These are phyloP conservation scores for Theileria annulata DNA, from an alignment of 169 alveolate genomes.

Conservation along the genomic window DNA sequence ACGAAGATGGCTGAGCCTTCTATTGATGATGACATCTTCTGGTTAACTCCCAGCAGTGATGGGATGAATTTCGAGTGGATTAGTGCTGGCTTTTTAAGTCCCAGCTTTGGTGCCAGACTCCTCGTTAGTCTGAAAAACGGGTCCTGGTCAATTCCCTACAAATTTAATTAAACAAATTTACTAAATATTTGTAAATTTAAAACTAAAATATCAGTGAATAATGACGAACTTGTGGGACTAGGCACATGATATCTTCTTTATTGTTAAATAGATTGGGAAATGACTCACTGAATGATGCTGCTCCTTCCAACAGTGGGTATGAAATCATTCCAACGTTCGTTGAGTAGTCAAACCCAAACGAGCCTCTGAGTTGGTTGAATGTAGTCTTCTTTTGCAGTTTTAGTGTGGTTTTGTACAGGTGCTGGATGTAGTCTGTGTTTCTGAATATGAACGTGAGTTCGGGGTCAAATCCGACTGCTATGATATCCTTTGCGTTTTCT, in stretches of 20 bases:
- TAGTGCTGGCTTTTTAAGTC: conserved; percentile 90
- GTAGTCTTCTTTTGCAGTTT: conserved; percentile 93
- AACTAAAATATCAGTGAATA: neutral
- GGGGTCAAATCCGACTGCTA: conserved; percentile 98
- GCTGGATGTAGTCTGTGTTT: conserved; percentile 84
- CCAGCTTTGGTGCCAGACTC: conserved; percentile 95
- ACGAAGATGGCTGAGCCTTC: conserved; percentile 91
- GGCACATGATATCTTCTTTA: conserved; percentile 87
- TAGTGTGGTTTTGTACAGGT: conserved; percentile 89
- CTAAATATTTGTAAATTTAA: neutral
- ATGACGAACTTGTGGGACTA: conserved; percentile 84
- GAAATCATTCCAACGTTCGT: conserved; percentile 94
- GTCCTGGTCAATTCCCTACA: conserved; percentile 98
- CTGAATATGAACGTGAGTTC: conserved; percentile 96
- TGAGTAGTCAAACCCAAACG: conserved; percentile 91
- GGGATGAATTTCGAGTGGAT: conserved; percentile 96
- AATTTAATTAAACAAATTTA: neutral
- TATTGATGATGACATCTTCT: conserved; percentile 72
- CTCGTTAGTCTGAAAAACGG: conserved; percentile 99
- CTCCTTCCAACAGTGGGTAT: conserved; percentile 97
- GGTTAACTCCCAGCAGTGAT: conserved; percentile 87
- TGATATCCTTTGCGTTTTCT: conserved; percentile 98
- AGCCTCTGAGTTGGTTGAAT: conserved; percentile 86
- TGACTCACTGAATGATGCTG: conserved; percentile 93
- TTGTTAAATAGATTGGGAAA: conserved; percentile 88